A percentile compares a stretch with the other conserved stretches of the same genome.
Evolutionary conservation across 192 early-diverging fungal species (phyloP).

Genomic region (Mortierella antarctica): DNA sequence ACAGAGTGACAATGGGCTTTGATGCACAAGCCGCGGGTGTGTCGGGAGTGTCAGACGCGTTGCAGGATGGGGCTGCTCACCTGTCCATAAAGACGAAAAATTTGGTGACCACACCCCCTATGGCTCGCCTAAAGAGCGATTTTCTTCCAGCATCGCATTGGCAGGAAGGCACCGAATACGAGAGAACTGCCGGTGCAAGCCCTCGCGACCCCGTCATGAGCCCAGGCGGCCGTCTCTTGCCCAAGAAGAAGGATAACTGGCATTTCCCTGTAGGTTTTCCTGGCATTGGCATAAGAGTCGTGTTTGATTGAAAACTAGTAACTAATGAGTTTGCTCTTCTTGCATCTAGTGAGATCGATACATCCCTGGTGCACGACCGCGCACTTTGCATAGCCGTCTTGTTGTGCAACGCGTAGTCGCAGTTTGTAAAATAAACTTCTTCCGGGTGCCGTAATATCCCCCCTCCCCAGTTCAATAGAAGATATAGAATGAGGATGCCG

Average conservation of each 20-base stretch:
- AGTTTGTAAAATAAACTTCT: too few species aligned
- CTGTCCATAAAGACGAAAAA: slow-evolving; percentile 35
- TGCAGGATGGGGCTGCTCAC: background rate
- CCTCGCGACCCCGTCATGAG: slow-evolving; percentile 48
- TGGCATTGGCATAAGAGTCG: background rate
- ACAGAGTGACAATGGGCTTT: background rate
- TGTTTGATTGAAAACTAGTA: too few species aligned
- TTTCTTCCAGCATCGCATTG: slow-evolving; percentile 16
- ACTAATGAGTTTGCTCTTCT: too few species aligned
- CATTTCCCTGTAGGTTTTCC: slow-evolving; percentile 40
- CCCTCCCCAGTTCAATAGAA: too few species aligned
- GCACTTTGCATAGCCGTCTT: too few species aligned
- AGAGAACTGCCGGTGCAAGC: slow-evolving; percentile 35
- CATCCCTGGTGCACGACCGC: too few species aligned
- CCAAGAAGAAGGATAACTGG: slow-evolving; percentile 40
- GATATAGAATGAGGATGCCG: too few species aligned
- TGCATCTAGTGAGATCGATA: too few species aligned
- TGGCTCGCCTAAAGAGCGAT: slow-evolving; percentile 19
- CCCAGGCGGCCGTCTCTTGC: slow-evolving; percentile 38
- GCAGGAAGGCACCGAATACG: slow-evolving; percentile 47
- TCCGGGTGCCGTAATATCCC: too few species aligned
- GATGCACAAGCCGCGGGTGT: background rate
- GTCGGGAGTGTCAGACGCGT: background rate
- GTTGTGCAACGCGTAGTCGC: too few species aligned
- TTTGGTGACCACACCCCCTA: slow-evolving; percentile 23